Evolutionary conservation across 2,329 filamentous ascomycete genomes (phyloP), one percentile per base, ranked within the genome.

Genomic region (Penicillium sp.): DNA sequence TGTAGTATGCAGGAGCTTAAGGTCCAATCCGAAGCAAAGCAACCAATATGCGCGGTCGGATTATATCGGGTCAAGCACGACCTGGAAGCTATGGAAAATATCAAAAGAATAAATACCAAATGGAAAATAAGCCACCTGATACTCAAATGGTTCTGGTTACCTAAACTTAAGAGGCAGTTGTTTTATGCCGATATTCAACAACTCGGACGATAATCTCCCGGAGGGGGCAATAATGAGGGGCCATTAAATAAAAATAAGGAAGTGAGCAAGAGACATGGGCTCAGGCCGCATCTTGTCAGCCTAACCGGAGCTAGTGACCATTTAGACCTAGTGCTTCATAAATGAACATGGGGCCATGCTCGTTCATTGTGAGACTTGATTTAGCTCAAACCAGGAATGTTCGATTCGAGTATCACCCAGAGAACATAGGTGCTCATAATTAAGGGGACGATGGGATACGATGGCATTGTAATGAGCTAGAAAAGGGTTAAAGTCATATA

Each of bases 241-340:
- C 33, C 13, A 9, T 19, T 19, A 3, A 50, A 55, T 60, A 46
- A 54, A 46, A 59, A 19, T 17, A 15, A 37, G n/a, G 25, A 56
- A 57, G 47, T 19, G 31, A 45, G 38, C 19, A 27, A 56, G 21
- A 51, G 21, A 12, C 53, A 17, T 35, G 58, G 46, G 61, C 61
- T 61, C 62, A 62, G 62, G 50, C 62, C 61, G 48, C 62, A 61
- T 59, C 53, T 59, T 62, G 55, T 63, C 61, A 63, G 58, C 48
- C 61, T 54, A 50, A 60, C 43, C 41, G 52, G 46, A 42, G 31
- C 52, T 63, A 59, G 27, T 33, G 55, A 61, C 53, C 19, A 41
- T 50, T 58, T 50, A 27, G 59, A 56, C n/a, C 56, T 63, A 65
- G 61, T 54, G 25, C 35, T 58, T 50, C 23, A 45, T 53, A 27